These are phyloP conservation scores for Trypanosoma rangeli DNA, from an alignment of 208 protist genomes.

Conservation along the genomic window DNA sequence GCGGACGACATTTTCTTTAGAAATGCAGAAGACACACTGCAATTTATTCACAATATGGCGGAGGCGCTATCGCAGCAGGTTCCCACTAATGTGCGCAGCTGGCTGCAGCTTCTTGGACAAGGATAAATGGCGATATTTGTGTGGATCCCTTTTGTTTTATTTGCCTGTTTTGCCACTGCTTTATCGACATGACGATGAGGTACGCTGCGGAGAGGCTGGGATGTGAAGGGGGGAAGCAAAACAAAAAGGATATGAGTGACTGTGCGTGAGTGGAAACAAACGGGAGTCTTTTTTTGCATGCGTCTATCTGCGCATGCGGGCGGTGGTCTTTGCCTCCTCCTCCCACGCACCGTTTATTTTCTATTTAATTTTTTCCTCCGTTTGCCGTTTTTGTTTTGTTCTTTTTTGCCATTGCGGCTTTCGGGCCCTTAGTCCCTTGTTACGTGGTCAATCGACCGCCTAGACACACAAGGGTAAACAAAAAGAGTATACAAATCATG, in stretches of 20 bases:
- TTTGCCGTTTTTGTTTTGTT: too few species aligned
- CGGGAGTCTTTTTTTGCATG: not conserved
- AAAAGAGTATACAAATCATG: too few species aligned
- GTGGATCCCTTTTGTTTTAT: conserved; percentile 1
- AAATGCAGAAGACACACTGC: conserved; percentile 40
- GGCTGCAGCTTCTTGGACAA: conserved; percentile 52
- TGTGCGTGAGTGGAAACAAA: not conserved
- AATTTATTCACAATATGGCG: conserved; percentile 42
- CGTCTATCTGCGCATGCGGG: not conserved
- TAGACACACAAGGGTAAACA: too few species aligned
- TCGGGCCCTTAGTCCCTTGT: too few species aligned
- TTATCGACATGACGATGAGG: not conserved
- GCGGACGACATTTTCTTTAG: conserved; percentile 32
- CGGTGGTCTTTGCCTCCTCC: not conserved
- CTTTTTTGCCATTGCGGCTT: too few species aligned
- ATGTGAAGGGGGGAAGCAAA: not conserved
- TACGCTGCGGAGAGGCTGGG: not conserved
- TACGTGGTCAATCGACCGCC: too few species aligned
- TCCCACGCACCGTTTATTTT: not conserved
- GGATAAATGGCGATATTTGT: conserved; percentile 4
- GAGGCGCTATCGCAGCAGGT: conserved; percentile 29
- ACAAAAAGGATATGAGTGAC: not conserved
- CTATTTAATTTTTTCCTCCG: too few species aligned
- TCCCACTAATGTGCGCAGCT: conserved; percentile 50
- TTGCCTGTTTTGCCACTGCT: conserved; percentile 2